Percentiles rank a stretch among this genome's conserved stretches.
These are phyloP conservation scores for Colletotrichum phormii DNA, from an alignment of 2,329 filamentous ascomycete species.

Conservation along the genomic window DNA sequence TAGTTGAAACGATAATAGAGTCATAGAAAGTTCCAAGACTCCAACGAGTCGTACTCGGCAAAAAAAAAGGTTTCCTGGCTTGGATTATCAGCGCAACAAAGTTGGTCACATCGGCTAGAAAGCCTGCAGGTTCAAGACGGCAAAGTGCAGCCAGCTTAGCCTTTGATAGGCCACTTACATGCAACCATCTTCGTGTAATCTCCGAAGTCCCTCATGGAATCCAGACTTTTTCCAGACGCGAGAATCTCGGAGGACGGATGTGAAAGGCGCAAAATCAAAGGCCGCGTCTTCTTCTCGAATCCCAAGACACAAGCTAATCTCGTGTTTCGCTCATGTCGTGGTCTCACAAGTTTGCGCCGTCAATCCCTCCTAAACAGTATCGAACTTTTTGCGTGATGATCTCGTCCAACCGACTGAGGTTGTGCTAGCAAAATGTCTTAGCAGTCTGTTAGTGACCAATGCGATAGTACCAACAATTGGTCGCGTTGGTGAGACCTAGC, in stretches of 20 bases:
- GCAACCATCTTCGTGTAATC: neutral
- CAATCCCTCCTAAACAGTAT: neutral
- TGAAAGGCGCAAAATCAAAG: neutral
- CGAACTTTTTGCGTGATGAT: neutral
- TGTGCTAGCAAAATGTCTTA: neutral
- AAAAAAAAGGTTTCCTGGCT: neutral
- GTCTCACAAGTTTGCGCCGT: too few species aligned
- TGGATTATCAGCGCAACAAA: neutral
- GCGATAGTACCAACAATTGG: neutral
- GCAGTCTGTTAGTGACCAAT: neutral
- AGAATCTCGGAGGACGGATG: neutral
- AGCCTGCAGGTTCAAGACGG: neutral
- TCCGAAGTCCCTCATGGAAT: neutral
- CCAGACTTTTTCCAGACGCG: neutral
- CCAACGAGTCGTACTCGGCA: too few species aligned
- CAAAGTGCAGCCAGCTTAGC: neutral
- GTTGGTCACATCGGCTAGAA: neutral
- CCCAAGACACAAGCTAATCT: neutral
- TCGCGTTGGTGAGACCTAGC: neutral
- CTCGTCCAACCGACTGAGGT: neutral
- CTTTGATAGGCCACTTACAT: neutral
- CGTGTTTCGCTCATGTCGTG: neutral
- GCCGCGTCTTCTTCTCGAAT: neutral
- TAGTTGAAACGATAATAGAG: neutral
- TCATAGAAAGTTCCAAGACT: neutral